These are phyloP conservation scores for Fagopyrum homotropicum DNA, from an alignment of 148 eudicot species.

Conservation along the genomic window DNA sequence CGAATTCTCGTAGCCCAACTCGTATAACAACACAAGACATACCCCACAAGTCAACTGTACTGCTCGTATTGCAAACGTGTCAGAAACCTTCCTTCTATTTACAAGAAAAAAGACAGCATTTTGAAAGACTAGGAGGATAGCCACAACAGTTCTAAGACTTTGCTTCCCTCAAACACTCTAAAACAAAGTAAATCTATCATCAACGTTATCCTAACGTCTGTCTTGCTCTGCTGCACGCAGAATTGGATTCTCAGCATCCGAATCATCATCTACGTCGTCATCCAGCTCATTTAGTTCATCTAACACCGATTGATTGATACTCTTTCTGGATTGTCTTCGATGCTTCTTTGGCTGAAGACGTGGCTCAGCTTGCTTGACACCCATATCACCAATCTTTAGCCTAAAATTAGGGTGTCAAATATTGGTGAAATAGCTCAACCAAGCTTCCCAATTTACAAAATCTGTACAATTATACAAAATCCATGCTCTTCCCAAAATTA, in stretches of 20 bases:
- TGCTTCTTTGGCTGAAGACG: conserved; percentile 72
- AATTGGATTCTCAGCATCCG: conserved; percentile 42
- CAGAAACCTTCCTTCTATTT: not conserved
- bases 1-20: no score
- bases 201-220: conserved; percentile 21
- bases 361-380: conserved; percentile 68
- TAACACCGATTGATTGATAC: conserved; percentile 51
- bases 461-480: not conserved
- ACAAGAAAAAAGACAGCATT: not conserved
- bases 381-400: conserved; percentile 64
- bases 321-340: conserved; percentile 75
- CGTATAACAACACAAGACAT: no score
- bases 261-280: conserved; percentile 51
- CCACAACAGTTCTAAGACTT: not conserved
- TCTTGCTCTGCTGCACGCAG: conserved; percentile 44
- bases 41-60: no score
- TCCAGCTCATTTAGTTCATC: conserved; percentile 61
- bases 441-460: not conserved
- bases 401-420: conserved; percentile 21
- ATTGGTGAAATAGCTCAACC: no score
- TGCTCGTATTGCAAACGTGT: no score
- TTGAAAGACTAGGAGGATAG: not conserved
- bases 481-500: no score
- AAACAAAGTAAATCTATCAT: not conserved
- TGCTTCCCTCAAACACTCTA: not conserved